Evolutionary conservation across 2,329 filamentous ascomycete genomes (phyloP), one percentile per base, ranked within the genome.

Genomic region (Sporothrix pseudoabietina): DNA sequence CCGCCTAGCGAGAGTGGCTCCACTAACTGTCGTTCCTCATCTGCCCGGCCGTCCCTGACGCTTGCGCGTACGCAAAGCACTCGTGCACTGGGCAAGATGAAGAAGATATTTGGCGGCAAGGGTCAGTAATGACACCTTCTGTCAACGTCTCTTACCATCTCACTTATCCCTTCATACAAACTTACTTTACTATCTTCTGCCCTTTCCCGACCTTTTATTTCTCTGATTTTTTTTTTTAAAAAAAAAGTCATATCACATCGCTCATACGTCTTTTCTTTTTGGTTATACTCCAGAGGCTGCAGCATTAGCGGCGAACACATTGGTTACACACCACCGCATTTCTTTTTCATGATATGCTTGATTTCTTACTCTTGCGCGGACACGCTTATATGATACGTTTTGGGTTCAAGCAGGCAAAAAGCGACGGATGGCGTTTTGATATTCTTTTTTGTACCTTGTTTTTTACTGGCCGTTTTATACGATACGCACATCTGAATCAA

Each of bases 11-110:
- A 65, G n/a, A 65, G 35, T 14, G 59, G 59, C 4, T 65, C 59
- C 5, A 10, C 39, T 9, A 26, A 35, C 44, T 44, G 59, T 4
- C 59, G 35, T 14, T 35, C 59, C 9, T 65, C 59, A 0, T 65
- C 59, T 6, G n/a, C 35, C 35, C 59, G 59, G 10, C 44, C 59
- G 8, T 65, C 59, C 14, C n/a, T 65, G 10, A 26, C 44, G 55
- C 55, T 59, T 7, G 35, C 35, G 0, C 59, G 59, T 39, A 22
- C 59, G 35, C 39, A 22, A 5, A 65, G 59, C 35, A 65, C 22
- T 5, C 59, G 59, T n/a, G n/a, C 30, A 8, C 55, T 41, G n/a
- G 63, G 63, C 41, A 66, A 66, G 26, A 14, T 49, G 41, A 66
- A 66, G 41, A 66, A 49, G n/a, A 16, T 52, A 6, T 9, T 68